Evolutionary conservation across 1,284 basidiomycete species (phyloP), one percentile per base, ranked within the genome.

Genomic region (Gomphus sp.): DNA sequence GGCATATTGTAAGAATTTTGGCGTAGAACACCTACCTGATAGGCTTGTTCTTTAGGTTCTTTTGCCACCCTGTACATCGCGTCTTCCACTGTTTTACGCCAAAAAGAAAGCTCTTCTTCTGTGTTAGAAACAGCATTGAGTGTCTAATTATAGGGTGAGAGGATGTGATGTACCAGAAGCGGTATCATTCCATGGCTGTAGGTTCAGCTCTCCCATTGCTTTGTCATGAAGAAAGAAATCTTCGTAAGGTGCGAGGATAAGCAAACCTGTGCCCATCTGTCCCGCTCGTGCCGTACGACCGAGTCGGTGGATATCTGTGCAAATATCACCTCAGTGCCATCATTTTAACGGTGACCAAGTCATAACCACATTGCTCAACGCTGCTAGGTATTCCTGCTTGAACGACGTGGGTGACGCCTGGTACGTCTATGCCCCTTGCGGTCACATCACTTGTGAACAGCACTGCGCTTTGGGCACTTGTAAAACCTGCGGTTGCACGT

Each of bases 231-330:
- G 73, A 74, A 89, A 88, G 63, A 72, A 75, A 11, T 70, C 60
- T 64, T 89, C 86, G 52, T 72, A 74, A 18, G 75, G 74, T 55
- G 78, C 75, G 37, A 88, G 76, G 58, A 88, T 69, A 43, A 88
- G 69, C 34, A 85, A 74, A 3, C 87, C 86, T 53, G 75, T 70
- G 3, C 78, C 78, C 33, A 70, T 66, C 7, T 73, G 72, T 11
- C 77, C 77, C 12, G 77, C 78, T 45, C 78, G 73, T 34, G 76
- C 78, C 6, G 78, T 79, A 49, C 77, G 71, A 0, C 78, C 77
- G 1, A 80, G 68, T 18, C 77, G 70, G 64, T 74, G 74, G 28
- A 74, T 67, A 61, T 73, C 69, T 73, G 62, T 7, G 18, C 49
- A 28, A 31, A 33, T 16, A 14, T 22, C 14, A 16, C 16, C 31